A percentile compares a stretch with the other conserved stretches of the same genome.
These are phyloP conservation scores for Sclerotinia minor DNA, from an alignment of 2,329 filamentous ascomycete genomes.

Conservation along the genomic window DNA sequence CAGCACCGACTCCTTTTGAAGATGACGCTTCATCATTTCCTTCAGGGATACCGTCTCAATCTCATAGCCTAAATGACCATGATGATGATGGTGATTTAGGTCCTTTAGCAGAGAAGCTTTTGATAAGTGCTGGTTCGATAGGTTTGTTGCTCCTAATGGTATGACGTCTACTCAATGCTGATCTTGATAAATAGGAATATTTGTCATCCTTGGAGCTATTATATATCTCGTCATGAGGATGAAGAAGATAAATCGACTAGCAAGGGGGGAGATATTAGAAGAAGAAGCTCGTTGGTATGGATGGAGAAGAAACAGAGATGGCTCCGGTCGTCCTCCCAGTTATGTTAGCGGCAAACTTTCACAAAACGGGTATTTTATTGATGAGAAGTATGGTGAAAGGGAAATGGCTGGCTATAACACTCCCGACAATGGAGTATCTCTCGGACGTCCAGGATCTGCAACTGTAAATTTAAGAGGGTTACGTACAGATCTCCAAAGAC, in stretches of 20 bases:
- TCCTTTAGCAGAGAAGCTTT: slow-evolving; percentile 34
- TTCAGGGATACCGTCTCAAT: background rate
- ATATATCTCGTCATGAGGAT: slow-evolving; percentile 37
- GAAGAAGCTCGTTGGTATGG: slow-evolving; percentile 34
- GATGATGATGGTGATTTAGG: slow-evolving; percentile 28
- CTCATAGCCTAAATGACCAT: background rate
- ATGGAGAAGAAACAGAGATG: slow-evolving; percentile 31
- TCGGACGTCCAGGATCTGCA: slow-evolving; percentile 14
- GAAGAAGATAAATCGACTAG: slow-evolving; percentile 32
- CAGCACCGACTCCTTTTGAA: slow-evolving; percentile 12
- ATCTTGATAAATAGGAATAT: slow-evolving; percentile 32
- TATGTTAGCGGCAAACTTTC: slow-evolving; percentile 18
- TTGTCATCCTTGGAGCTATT: slow-evolving; percentile 36
- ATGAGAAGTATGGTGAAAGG: slow-evolving; percentile 16
- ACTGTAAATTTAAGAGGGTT: slow-evolving; percentile 8
- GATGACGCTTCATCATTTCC: slow-evolving; percentile 12
- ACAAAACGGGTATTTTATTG: slow-evolving; percentile 14
- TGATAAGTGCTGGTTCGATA: slow-evolving; percentile 39
- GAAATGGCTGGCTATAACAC: slow-evolving; percentile 17
- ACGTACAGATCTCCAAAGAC: slow-evolving; percentile 21
- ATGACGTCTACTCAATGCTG: background rate
- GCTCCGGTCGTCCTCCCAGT: slow-evolving; percentile 24
- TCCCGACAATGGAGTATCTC: slow-evolving; percentile 4
- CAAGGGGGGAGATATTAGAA: slow-evolving; percentile 33
- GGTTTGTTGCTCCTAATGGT: slow-evolving; percentile 28